These are phyloP conservation scores for Funneliformis geosporum DNA, from an alignment of 192 early-diverging fungal species.

Conservation along the genomic window DNA sequence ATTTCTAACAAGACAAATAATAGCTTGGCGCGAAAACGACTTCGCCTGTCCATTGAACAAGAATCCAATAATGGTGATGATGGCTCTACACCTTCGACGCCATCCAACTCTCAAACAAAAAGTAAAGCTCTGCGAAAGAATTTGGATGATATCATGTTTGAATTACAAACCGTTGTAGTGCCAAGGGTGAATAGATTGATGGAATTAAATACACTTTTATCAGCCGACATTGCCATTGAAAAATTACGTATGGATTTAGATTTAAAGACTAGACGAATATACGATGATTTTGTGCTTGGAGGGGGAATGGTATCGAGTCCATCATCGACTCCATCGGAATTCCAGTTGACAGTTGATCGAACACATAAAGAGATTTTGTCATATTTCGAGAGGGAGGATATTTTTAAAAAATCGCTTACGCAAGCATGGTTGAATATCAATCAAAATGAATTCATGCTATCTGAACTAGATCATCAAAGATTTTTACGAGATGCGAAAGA, in stretches of 20 bases:
- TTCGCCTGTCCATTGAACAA: constrained; percentile 25
- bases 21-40: constrained; percentile 34
- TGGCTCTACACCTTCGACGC: background rate
- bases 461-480: constrained; percentile 7
- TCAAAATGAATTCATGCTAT: constrained; percentile 10
- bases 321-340: background rate
- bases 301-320: background rate
- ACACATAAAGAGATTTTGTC: constrained; percentile 13
- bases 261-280: constrained; percentile 28
- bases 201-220: constrained; percentile 11
- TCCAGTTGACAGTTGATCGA: background rate
- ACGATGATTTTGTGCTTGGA: constrained; percentile 28
- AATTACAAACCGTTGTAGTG: constrained; percentile 25
- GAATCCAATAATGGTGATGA: background rate
- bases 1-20: constrained; percentile 35
- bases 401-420: constrained; percentile 8
- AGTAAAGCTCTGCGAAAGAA: constrained; percentile 27
- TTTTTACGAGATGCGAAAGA: constrained; percentile 33
- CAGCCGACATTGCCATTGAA: background rate
- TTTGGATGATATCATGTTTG: constrained; percentile 27
- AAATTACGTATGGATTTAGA: constrained; percentile 26
- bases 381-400: constrained; percentile 11
- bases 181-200: constrained; percentile 24
- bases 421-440: constrained; percentile 6
- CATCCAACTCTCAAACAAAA: constrained; percentile 6